These are phyloP conservation scores for Aspergillus neoniger DNA, from an alignment of 2,329 filamentous ascomycete species.

Conservation along the genomic window DNA sequence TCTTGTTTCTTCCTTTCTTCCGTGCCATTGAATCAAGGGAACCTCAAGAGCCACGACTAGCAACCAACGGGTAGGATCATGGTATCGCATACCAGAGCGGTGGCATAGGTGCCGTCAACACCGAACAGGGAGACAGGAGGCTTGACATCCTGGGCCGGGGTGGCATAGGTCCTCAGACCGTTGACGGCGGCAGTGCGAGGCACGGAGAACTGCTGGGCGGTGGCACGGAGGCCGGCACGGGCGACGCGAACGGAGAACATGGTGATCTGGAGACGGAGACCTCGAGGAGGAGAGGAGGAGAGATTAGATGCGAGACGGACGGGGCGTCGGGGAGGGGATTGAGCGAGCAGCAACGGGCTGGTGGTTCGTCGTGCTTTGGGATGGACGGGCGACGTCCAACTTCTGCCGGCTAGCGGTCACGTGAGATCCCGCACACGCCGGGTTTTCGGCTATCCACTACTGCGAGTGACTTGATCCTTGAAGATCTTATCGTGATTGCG, in stretches of 20 bases:
- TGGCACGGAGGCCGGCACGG: slow-evolving; percentile 59
- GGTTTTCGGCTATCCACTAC: slow-evolving; percentile 22
- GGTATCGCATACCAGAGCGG: slow-evolving; percentile 80
- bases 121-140: slow-evolving; percentile 91
- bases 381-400: slow-evolving; percentile 27
- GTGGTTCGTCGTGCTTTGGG: slow-evolving; percentile 15
- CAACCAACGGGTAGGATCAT: neutral
- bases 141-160: slow-evolving; percentile 68
- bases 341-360: slow-evolving; percentile 16
- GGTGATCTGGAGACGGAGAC: slow-evolving; percentile 28
- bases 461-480: neutral
- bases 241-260: slow-evolving; percentile 61
- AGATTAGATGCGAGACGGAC: slow-evolving; percentile 28
- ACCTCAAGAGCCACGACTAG: neutral
- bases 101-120: slow-evolving; percentile 96
- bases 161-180: slow-evolving; percentile 73
- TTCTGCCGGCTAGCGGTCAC: slow-evolving; percentile 30
- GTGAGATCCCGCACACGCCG: slow-evolving; percentile 32
- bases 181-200: slow-evolving; percentile 44
- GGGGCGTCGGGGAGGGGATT: slow-evolving; percentile 28
- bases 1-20: neutral
- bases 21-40: neutral
- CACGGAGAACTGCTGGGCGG: slow-evolving; percentile 47
- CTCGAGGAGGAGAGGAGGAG: slow-evolving; percentile 25
- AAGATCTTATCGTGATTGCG: neutral